Evolutionary conservation across 345 rosid genomes (phyloP).

Genomic region (Reutealis trisperma): DNA sequence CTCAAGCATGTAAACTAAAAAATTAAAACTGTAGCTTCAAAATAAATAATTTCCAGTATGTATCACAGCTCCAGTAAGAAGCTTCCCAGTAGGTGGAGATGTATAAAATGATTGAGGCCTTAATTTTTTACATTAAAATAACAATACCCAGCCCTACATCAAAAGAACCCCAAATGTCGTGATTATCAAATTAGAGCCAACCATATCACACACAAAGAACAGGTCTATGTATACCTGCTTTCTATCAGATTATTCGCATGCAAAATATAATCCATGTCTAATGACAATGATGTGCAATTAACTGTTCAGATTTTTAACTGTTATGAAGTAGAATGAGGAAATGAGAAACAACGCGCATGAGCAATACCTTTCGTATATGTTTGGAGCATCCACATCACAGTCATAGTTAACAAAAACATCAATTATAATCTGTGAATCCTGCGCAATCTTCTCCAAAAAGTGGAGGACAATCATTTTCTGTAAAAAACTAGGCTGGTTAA

Average conservation of each 20-base stretch:
- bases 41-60: not conserved
- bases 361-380: slow-evolving; percentile 89
- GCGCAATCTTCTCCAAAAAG: slow-evolving; percentile 74
- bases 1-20: not conserved
- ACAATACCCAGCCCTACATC: not conserved
- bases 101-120: not conserved
- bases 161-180: not conserved
- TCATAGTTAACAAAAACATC: slow-evolving; percentile 96
- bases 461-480: slow-evolving; percentile 96
- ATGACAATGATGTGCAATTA: not conserved
- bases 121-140: not conserved
- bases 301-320: not conserved
- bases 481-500: slow-evolving; percentile 93
- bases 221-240: not conserved
- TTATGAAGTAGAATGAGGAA: not conserved
- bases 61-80: not conserved
- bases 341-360: not conserved
- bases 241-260: not conserved
- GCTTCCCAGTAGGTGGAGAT: not conserved
- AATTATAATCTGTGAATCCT: slow-evolving; percentile 74
- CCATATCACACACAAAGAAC: not conserved
- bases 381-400: slow-evolving; percentile 92
- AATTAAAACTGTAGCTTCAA: not conserved
- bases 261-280: not conserved
- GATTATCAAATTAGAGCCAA: not conserved